phyloP scores from a whole-genome alignment of 2,329 filamentous ascomycete species.

The Calonectria ilicicola region DNA sequence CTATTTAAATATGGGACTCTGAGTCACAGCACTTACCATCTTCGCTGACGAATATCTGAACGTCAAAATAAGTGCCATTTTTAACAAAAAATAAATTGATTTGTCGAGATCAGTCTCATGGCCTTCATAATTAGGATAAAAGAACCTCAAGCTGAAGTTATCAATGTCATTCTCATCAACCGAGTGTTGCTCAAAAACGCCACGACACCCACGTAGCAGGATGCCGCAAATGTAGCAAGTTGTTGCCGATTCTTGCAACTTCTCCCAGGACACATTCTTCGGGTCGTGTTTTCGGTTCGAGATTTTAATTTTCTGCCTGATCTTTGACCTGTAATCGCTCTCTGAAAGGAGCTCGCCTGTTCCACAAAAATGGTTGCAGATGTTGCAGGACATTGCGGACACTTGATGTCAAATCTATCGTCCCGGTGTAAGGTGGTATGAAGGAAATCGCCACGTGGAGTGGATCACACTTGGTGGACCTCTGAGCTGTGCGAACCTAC shows the following conservation, averaged over 20 bases:
- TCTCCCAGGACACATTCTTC: background rate
- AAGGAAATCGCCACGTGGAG: too few species aligned
- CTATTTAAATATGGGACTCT: background rate
- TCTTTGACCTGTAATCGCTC: background rate
- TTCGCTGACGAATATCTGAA: background rate
- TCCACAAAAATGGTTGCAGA: background rate
- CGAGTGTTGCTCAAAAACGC: background rate
- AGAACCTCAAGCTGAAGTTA: background rate
- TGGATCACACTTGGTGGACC: background rate
- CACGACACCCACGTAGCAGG: background rate
- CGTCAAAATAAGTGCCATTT: conserved; percentile 9
- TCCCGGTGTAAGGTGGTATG: too few species aligned
- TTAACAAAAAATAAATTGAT: background rate
- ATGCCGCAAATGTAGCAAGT: background rate
- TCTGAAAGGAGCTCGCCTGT: background rate
- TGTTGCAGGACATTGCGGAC: background rate
- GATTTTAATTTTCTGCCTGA: background rate
- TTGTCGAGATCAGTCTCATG: background rate
- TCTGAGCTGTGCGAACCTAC: background rate
- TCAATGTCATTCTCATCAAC: background rate
- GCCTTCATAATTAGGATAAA: background rate
- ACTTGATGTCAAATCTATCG: too few species aligned
- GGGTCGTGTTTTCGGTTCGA: background rate
- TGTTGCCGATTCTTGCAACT: background rate
- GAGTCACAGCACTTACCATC: background rate